Percentiles rank a stretch among this genome's conserved stretches.
These are phyloP conservation scores for Pyrus hybrid DNA, from an alignment of 331 rosid species.

Conservation along the genomic window DNA sequence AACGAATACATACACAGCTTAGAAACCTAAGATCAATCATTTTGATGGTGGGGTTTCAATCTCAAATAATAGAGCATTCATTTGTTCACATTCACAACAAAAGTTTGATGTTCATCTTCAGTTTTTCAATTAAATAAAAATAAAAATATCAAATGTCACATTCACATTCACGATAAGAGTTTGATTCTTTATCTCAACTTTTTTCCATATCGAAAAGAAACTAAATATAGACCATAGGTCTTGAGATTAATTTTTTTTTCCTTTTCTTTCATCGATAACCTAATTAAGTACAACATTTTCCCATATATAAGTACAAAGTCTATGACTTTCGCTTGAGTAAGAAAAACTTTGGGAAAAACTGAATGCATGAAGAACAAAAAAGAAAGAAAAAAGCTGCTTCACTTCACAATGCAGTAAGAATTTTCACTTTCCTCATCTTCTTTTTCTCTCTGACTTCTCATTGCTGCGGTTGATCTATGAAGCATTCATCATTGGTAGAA, in stretches of 20 bases:
- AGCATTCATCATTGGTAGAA: not conserved
- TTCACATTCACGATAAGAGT: too few species aligned
- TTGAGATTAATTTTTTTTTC: not conserved
- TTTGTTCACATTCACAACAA: too few species aligned
- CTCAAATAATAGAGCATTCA: not conserved
- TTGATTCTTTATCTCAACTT: not conserved
- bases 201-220: not conserved
- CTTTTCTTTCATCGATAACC: not conserved
- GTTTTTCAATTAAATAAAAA: not conserved
- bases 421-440: not conserved
- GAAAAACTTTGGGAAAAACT: not conserved
- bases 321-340: not conserved
- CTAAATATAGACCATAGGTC: not conserved
- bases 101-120: not conserved
- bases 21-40: not conserved
- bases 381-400: not conserved
- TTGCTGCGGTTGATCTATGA: not conserved
- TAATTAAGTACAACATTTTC: not conserved
- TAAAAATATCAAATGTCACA: accelerated
- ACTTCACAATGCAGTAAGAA: not conserved
- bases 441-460: not conserved
- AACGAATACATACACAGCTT: too few species aligned
- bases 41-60: not conserved
- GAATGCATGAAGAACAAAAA: not conserved
- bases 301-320: not conserved